Base-by-base conservation (phyloP, 805 yeast genomes). In the Candida insectorum region DNA sequence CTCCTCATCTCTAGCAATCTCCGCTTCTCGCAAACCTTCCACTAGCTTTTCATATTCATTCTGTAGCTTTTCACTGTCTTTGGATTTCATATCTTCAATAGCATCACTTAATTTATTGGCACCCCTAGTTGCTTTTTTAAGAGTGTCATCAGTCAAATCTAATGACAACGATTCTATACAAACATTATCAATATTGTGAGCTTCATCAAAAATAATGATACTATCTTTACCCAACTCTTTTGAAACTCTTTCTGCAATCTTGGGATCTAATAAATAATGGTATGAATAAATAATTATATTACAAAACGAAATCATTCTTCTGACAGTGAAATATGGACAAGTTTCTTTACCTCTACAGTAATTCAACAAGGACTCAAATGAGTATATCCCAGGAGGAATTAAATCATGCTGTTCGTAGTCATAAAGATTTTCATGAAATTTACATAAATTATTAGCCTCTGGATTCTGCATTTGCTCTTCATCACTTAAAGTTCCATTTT, bases 131-230 rank as follows among this genome's bases (percentile, higher is more conserved):
- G 98, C 98, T 45, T 79, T 70, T 49, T 88, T 81, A 40, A 93
- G 61, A 6, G 87, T 77, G 45, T 91, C 97, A 47, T 88, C 95
- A 0, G 97, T 93, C 43, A 93, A 64, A 54, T 93, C 97, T 30
- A 93, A 71, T 5, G 96, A 86, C 26, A 93, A 60, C 0, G 97
- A 85, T 58, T 93, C 99, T 37, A 93, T 93, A 65, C 99, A 93
- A 37, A 93, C 99, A 69, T 93, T 93, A 70, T 93, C 98, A 36
- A 93, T 93, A 62, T 93, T 93, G 59, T 93, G 99, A 30, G 98
- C 98, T 65, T 93, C 99, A 63, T 93, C 99, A 54, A 93, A 93
- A 24, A 93, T 94, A 41, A 93, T 84, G 39, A 93, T 93, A 34
- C 94, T 76, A 52, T 93, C 97, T 46, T 88, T 86, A 13, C 95